Base-by-base conservation (phyloP, 1,284 basidiomycete species). In the Peniophora sp. region DNA sequence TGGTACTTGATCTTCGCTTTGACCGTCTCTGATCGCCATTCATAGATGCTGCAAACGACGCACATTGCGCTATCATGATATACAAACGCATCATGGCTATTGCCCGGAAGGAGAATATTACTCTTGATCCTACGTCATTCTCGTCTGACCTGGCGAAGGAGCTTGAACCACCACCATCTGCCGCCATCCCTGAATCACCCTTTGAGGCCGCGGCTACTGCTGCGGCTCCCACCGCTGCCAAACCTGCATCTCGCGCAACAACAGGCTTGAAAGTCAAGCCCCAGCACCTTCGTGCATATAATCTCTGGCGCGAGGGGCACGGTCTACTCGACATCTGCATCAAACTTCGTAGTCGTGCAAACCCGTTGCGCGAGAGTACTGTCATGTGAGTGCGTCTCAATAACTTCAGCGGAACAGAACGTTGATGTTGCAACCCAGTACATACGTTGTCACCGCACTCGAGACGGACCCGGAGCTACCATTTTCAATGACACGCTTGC, bases 41-140 rank as follows among this genome's bases (percentile, higher is more conserved):
- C 27, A n/a, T 36, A 82, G 80, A 83, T 54, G 79, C 81, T 0
- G 79, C 81, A 0, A 83, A 83, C 54, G 81, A 83, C 55, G 79
- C 72, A 44, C 74, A 83, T 57, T 75, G 72, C 47, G 71, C 71
- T 0, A 56, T 82, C 17, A 67, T 73, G 59, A 72, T 80, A 17
- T 77, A 78, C 56, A 64, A 69, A 12, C 62, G 58, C 37, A 57
- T 83, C 15, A 51, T 69, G 9, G 60, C 60, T 1, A 64, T 77
- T 2, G 74, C 76, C 0, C 52, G 54, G 9, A 52, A 59, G 8
- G 53, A 59, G 3, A 58, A 56, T 22, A 55, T 59, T 17, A 50
- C 51, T n/a, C 55, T 78, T n/a, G 52, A 57, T 2, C 51, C 63
- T 1, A 50, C 56, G 0, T 53, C 48, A 15, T 71, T 63, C 47